Percentiles rank a stretch among this genome's conserved stretches.
Conservation (phyloP, 108 stramenopile genomes). For the Cyclotella choctawhatcheeana region DNA sequence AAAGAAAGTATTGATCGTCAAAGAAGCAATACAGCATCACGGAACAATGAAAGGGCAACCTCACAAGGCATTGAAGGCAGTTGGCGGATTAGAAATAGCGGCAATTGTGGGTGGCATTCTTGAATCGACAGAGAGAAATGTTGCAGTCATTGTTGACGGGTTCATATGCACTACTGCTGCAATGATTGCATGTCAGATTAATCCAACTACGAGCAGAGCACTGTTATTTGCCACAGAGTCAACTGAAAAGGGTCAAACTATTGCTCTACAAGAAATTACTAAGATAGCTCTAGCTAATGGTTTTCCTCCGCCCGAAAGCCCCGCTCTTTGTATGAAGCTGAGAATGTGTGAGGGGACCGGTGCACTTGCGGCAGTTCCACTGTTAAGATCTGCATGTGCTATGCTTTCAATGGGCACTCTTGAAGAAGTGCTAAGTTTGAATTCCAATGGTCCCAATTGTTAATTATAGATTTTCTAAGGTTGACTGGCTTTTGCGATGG, state of each 20-base stretch:
- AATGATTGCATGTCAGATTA: conserved; percentile 64
- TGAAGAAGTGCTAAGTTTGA: conserved; percentile 39
- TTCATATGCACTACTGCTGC: conserved; percentile 80
- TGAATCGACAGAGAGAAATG: conserved; percentile 52
- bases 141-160: conserved; percentile 81
- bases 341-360: conserved; percentile 78
- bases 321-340: conserved; percentile 70
- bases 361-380: conserved; percentile 63
- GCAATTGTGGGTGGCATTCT: conserved; percentile 80
- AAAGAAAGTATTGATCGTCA: conserved; percentile 68
- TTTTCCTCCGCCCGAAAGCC: conserved; percentile 51
- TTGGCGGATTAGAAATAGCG: conserved; percentile 85
- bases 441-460: background rate
- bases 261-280: conserved; percentile 57
- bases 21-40: conserved; percentile 60
- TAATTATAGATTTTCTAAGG: background rate
- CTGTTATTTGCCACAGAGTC: conserved; percentile 74
- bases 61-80: conserved; percentile 34
- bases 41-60: conserved; percentile 17
- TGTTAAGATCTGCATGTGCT: conserved; percentile 57
- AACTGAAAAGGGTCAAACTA: conserved; percentile 64
- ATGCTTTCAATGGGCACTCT: conserved; percentile 66
- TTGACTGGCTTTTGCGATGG: no score
- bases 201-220: conserved; percentile 51
- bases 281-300: conserved; percentile 50